Conservation (phyloP, 306 rosid species). For the Trifolium pratense region DNA sequence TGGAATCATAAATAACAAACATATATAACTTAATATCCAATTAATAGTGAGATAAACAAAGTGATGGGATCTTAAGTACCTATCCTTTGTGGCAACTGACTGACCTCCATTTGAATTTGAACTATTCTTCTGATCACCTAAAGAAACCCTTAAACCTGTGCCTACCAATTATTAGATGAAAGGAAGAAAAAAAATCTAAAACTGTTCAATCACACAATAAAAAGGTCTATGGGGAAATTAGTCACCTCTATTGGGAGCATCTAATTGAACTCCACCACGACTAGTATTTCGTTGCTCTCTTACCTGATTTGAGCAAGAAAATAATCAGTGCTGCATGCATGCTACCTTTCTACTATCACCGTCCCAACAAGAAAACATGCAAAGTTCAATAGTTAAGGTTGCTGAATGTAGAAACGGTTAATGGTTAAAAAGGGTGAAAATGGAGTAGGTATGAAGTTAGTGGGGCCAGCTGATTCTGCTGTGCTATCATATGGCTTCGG, state of each 20-base stretch:
- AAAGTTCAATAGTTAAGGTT: background rate
- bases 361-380: background rate
- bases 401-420: constrained; percentile 9
- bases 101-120: constrained; percentile 40
- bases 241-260: constrained; percentile 58
- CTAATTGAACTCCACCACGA: constrained; percentile 45
- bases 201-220: constrained; percentile 24
- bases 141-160: constrained; percentile 46
- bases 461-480: constrained; percentile 15
- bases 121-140: constrained; percentile 51
- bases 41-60: constrained; percentile 28
- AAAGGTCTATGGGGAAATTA: constrained; percentile 31
- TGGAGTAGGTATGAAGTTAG: background rate
- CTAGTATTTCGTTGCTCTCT: constrained; percentile 45
- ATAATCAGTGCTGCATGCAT: constrained; percentile 30
- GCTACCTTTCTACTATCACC: background rate
- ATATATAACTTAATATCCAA: constrained; percentile 7
- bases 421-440: constrained; percentile 8
- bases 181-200: constrained; percentile 32
- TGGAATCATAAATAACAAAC: background rate
- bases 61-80: constrained; percentile 56
- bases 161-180: constrained; percentile 19
- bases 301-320: constrained; percentile 50
- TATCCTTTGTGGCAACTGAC: constrained; percentile 56
- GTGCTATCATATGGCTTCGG: constrained; percentile 16